Evolutionary conservation across 306 rosid species (phyloP), one percentile per base, ranked within the genome.

Genomic region (Sophora flavescens): DNA sequence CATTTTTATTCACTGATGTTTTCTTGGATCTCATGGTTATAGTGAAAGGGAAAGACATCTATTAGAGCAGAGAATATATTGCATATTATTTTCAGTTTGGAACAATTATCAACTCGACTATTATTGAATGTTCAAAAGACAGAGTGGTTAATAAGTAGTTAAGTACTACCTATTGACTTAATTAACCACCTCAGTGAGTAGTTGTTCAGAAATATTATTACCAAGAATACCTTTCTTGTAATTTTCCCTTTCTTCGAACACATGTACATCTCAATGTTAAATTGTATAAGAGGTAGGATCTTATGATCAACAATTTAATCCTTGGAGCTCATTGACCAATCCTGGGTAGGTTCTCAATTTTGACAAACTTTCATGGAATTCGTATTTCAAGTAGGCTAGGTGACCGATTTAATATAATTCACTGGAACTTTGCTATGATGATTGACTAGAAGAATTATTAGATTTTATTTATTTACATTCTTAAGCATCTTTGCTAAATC

Each of bases 391-490:
- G 4, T 36, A 64, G 52, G 38, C 26, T 12, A 8, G 69, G 68
- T 2, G 8, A 8, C 35, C 32, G 57, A 51, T 79, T 69, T 61
- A 13, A 8, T 70, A 60, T 14, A 36, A 12, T 36, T 47, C 22
- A 13, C 17, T 42, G 18, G 32, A 68, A 38, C 54, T 51, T 70
- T 65, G 57, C 15, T 30, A 9, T 41, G 26, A 45, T 64, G 56
- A 14, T 64, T 41, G 57, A 48, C 15, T 32, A 17, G 60, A 80
- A 52, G 44, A 62, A 30, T 28, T 26, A 64, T 64, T 36, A 9
- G 35, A 33, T 42, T 63, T 78, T 72, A 71, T 67, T 69, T 63
- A 33, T 69, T 64, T 57, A 6, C 51, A 26, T 62, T 74, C 18
- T 38, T 26, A 39, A 36, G 58, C 38, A 22, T 74, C 75, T 53